phyloP scores from a whole-genome alignment of 164 flowering plant genomes.

The Taxillus chinensis region DNA sequence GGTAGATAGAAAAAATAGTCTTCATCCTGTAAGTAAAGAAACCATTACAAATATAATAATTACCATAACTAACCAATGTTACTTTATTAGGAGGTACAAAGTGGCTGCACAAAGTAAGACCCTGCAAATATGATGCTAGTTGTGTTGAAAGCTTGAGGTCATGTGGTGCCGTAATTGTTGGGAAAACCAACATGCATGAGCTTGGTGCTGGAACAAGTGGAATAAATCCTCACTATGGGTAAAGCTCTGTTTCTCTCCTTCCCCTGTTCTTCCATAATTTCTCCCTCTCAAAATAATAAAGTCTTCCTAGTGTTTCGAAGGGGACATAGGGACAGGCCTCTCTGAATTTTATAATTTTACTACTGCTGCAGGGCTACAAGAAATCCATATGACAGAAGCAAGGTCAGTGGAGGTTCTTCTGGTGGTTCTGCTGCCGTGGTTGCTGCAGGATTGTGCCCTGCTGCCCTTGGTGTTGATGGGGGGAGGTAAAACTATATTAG shows the following conservation, averaged over 20 bases:
- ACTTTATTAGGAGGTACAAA: constrained; percentile 69
- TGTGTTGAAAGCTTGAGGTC: constrained; percentile 59
- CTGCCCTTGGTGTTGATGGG: constrained; percentile 93
- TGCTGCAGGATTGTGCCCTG: constrained; percentile 89
- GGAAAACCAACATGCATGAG: constrained; percentile 98
- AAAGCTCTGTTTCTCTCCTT: constrained; percentile 2
- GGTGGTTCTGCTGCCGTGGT: constrained; percentile 97
- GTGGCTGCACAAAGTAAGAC: constrained; percentile 75
- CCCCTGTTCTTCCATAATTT: too few relatives aligned
- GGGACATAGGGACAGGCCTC: too few relatives aligned
- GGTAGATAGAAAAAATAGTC: not conserved
- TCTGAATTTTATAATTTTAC: not conserved
- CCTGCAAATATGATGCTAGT: constrained; percentile 62
- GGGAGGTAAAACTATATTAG: constrained; percentile 47
- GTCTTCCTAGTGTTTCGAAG: too few relatives aligned
- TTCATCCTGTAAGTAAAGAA: not conserved
- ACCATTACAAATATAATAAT: not conserved
- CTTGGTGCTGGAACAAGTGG: constrained; percentile 93
- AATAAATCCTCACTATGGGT: constrained; percentile 98
- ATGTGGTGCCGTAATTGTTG: constrained; percentile 84
- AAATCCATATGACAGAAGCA: constrained; percentile 63
- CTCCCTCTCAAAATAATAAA: too few relatives aligned
- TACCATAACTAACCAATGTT: not conserved
- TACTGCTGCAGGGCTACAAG: constrained; percentile 40
- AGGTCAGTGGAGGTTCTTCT: constrained; percentile 82